These are phyloP conservation scores for Colletotrichum musicola DNA, from an alignment of 2,329 filamentous ascomycete genomes.

Conservation along the genomic window DNA sequence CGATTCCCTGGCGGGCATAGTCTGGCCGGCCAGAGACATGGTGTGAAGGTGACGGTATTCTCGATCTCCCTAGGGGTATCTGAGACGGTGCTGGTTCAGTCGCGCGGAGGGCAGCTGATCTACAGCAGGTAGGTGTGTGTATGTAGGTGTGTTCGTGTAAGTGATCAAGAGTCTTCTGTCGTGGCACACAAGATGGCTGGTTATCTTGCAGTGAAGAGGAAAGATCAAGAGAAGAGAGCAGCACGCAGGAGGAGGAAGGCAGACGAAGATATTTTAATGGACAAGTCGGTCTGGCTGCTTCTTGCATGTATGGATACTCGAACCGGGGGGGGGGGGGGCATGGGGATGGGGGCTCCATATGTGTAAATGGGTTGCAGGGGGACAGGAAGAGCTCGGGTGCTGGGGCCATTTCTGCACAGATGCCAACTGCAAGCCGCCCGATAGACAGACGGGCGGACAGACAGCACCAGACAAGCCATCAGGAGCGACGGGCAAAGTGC, in stretches of 20 bases:
- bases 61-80: slow-evolving; percentile 35
- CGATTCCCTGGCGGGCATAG: slow-evolving; percentile 39
- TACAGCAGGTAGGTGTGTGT: slow-evolving; percentile 20
- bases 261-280: slow-evolving; percentile 36
- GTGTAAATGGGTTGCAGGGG: slow-evolving; percentile 34
- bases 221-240: neutral
- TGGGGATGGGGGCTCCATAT: slow-evolving; percentile 32
- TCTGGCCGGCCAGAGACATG: slow-evolving; percentile 40
- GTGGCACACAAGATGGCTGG: neutral
- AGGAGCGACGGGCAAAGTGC: slow-evolving; percentile 12
- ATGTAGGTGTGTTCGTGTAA: slow-evolving; percentile 13
- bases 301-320: slow-evolving; percentile 27
- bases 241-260: slow-evolving; percentile 17
- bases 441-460: slow-evolving; percentile 26
- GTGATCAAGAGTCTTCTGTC: slow-evolving; percentile 29
- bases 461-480: slow-evolving; percentile 20
- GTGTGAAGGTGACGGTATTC: slow-evolving; percentile 31
- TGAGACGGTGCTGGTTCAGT: slow-evolving; percentile 37
- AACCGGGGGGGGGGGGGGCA: slow-evolving; percentile 8
- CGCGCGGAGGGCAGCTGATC: slow-evolving; percentile 25
- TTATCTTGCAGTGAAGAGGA: neutral
- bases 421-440: slow-evolving; percentile 32
- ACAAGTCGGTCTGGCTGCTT: slow-evolving; percentile 33
- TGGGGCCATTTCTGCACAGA: slow-evolving; percentile 30
- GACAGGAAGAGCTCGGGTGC: slow-evolving; percentile 9